A percentile compares a stretch with the other conserved stretches of the same genome.
phyloP scores from a whole-genome alignment of 1,284 basidiomycete species.

The Cutaneotrichosporon sp. region DNA sequence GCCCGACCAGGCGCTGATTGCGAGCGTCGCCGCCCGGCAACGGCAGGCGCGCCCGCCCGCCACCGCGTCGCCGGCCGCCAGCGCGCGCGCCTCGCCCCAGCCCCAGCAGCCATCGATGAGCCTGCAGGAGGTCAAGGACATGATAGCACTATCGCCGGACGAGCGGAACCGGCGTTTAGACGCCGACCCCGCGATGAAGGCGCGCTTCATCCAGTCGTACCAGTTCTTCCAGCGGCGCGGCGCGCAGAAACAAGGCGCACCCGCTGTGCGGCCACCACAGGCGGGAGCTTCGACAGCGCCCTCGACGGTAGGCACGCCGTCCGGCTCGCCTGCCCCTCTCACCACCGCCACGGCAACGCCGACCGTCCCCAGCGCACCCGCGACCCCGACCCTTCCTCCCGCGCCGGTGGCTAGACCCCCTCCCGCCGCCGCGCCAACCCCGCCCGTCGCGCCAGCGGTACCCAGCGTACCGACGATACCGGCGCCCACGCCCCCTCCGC shows the following conservation, averaged over 20 bases:
- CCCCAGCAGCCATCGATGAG: conserved; percentile 13
- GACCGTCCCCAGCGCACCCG: background rate
- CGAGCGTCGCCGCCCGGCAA: conserved; percentile 14
- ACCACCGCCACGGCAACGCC: background rate
- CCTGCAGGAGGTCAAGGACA: conserved; percentile 16
- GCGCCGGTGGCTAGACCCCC: background rate
- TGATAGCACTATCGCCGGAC: conserved; percentile 12
- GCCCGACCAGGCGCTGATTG: conserved; percentile 21
- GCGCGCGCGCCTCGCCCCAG: background rate
- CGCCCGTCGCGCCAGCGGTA: background rate
- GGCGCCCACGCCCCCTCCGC: background rate
- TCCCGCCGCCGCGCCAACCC: background rate
- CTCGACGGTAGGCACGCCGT: background rate
- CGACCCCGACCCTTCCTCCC: background rate
- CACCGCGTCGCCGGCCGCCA: background rate
- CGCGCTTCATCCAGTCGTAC: conserved; percentile 5
- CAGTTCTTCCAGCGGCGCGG: conserved; percentile 18
- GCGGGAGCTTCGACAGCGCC: background rate
- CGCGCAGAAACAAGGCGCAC: background rate
- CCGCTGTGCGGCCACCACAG: background rate
- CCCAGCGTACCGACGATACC: background rate
- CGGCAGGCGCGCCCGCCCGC: conserved; percentile 5
- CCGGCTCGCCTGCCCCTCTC: conserved; percentile 2
- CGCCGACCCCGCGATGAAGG: conserved; percentile 7
- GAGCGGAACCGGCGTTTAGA: conserved; percentile 10